Evolutionary conservation across 257 asterid genomes (phyloP).

Genomic region (Misopates orontium): DNA sequence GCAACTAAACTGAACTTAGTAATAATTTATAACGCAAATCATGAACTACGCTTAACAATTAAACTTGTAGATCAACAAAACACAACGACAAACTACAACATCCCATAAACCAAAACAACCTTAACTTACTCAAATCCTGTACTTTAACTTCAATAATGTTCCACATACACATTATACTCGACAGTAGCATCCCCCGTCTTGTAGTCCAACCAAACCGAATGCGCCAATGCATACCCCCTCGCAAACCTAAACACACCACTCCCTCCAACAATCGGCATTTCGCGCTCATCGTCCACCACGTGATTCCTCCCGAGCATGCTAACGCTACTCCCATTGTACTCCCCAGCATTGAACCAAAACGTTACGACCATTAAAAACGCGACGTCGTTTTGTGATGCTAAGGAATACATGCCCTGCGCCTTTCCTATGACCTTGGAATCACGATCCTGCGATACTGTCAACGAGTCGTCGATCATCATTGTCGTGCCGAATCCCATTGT

Average conservation of each 20-base stretch:
- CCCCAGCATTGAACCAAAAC: slow-evolving; percentile 31
- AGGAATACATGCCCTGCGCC: slow-evolving; percentile 55
- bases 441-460: slow-evolving; percentile 44
- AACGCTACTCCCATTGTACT: slow-evolving; percentile 40
- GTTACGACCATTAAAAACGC: slow-evolving; percentile 45
- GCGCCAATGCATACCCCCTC: slow-evolving; percentile 44
- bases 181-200: slow-evolving; percentile 45
- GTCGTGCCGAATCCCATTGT: slow-evolving; percentile 41
- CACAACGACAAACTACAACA: too few species aligned
- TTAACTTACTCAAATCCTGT: not conserved
- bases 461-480: slow-evolving; percentile 47
- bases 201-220: slow-evolving; percentile 33
- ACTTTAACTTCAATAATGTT: slow-evolving; percentile 21
- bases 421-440: slow-evolving; percentile 50
- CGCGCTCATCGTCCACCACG: slow-evolving; percentile 39
- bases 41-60: too few species aligned
- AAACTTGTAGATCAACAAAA: too few species aligned
- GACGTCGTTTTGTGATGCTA: slow-evolving; percentile 29
- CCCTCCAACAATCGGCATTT: slow-evolving; percentile 55
- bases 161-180: slow-evolving; percentile 40
- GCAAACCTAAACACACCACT: slow-evolving; percentile 43
- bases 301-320: slow-evolving; percentile 49
- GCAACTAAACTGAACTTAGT: too few species aligned
- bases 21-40: too few species aligned
- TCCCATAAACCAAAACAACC: not conserved